phyloP scores from a whole-genome alignment of 73 alveolate genomes.

The Stentor coeruleus region DNA sequence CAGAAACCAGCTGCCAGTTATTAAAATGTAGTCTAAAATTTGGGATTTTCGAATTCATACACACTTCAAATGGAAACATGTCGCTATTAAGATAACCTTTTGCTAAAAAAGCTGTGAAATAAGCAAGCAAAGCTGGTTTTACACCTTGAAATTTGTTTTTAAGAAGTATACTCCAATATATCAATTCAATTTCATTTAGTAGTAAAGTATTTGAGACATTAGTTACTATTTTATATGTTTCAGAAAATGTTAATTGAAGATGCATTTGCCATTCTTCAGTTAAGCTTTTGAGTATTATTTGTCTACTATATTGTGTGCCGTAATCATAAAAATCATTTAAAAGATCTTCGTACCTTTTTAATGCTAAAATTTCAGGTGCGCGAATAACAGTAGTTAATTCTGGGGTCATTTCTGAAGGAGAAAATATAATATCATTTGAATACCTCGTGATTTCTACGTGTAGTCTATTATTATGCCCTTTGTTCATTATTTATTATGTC shows the following conservation, averaged over 20 bases:
- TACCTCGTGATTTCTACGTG: not conserved
- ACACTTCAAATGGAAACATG: not conserved
- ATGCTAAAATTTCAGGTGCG: not conserved
- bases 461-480: not conserved
- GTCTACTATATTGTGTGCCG: not conserved
- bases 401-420: slow-evolving; percentile 1
- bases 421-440: not conserved
- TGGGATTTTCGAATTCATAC: not conserved
- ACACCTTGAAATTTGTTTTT: not conserved
- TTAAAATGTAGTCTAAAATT: not conserved
- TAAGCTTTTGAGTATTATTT: not conserved
- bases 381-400: not conserved
- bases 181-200: not conserved
- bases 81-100: not conserved
- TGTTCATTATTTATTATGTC: not conserved
- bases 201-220: not conserved
- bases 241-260: not conserved
- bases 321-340: not conserved
- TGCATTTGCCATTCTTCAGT: not conserved
- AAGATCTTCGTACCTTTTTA: not conserved
- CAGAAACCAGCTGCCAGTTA: not conserved
- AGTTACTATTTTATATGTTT: not conserved
- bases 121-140: not conserved
- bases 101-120: not conserved
- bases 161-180: not conserved